Base-by-base conservation (phyloP, 208 protist genomes). In the Trypanosoma lewisi region DNA sequence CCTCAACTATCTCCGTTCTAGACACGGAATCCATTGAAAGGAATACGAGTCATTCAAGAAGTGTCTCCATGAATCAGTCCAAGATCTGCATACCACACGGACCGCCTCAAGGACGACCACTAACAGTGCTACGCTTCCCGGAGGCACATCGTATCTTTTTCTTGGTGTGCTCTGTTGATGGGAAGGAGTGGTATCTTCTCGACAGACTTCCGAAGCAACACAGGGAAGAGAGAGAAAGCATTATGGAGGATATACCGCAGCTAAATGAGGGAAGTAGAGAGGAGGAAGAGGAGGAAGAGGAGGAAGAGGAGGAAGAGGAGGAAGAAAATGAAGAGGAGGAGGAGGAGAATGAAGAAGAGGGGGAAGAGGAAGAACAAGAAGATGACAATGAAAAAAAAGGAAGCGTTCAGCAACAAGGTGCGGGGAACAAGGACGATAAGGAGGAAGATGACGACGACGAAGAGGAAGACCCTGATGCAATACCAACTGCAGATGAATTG, bases 111-210 rank as follows among this genome's bases (percentile, higher is more conserved):
- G 19, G 11, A 16, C 9, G 31, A n/a, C 59, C 25, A 21, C 19
- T 27, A 41, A 45, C 54, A 9, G 54, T 61, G 16, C 33, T 70
- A 25, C 55, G 64, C 19, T 70, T 70, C 27, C 8, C 55, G 16
- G 64, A 63, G 31, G 37, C 47, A 14, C 36, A 63, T 34, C 54
- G 44, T 19, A 16, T 70, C 2, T 63, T 62, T 25, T 70, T 63
- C 63, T n/a, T 70, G 28, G 48, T 70, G 12, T 44, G 47, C 8
- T 50, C 53, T 27, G 28, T 23, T 8, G 25, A 47, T 48, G 27
- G 54, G 17, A 7, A 37, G 28, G 21, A 25, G 48, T 70, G 64
- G 64, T 70, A 63, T 42, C 19, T 70, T n/a, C 55, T 70, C 8
- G 64, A 70, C 36, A 58, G 11, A 23, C 39, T 70, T 52, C 63